Evolutionary conservation across 176 grass and related monocot genomes (phyloP).

Genomic region (Oryza australiensis): DNA sequence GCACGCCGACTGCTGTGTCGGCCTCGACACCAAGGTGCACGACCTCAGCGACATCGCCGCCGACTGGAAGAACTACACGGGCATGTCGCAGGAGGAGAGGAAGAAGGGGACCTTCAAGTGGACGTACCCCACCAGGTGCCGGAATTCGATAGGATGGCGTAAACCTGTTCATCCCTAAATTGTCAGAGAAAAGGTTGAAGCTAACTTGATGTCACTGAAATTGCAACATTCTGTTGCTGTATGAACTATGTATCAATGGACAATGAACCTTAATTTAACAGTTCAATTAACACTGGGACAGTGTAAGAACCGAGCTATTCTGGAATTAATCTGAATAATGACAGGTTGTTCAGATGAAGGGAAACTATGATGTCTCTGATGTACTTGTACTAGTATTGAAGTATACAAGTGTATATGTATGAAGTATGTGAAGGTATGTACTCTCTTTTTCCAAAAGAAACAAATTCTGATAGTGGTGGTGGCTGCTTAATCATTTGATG

Average conservation of each 20-base stretch:
- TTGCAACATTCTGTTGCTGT: background rate
- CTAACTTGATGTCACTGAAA: background rate
- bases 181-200: background rate
- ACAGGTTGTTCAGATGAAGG: background rate
- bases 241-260: background rate
- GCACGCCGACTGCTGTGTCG: conserved; percentile 62
- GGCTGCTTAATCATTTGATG: background rate
- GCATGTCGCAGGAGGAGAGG: background rate
- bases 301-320: background rate
- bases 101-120: background rate
- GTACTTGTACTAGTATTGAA: background rate
- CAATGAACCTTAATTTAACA: background rate
- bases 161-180: background rate
- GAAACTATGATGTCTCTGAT: background rate
- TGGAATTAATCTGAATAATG: background rate
- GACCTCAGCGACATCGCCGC: conserved; percentile 40
- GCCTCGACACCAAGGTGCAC: conserved; percentile 44
- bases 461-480: background rate
- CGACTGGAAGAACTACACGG: conserved; percentile 51
- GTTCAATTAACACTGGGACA: background rate
- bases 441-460: background rate
- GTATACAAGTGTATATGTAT: background rate
- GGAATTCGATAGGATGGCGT: conserved; percentile 16
- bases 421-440: background rate
- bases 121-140: conserved; percentile 14